Evolutionary conservation across 345 rosid species (phyloP).

Genomic region (Theobroma cacao): DNA sequence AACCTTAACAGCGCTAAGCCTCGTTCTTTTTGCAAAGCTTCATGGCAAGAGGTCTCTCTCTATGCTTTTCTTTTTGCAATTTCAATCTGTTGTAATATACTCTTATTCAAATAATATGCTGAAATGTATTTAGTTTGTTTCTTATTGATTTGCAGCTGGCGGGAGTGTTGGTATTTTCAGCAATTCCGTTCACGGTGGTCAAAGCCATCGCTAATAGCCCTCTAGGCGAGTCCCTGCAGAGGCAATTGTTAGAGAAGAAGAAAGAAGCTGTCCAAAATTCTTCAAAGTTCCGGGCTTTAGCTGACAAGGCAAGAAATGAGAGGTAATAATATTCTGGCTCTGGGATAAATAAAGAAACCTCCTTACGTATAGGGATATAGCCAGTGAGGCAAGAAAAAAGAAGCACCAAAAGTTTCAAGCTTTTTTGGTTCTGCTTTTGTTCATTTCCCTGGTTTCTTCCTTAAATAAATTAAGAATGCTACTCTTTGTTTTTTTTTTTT

Average conservation of each 20-base stretch:
- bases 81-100: neutral
- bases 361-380: neutral
- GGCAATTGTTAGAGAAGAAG: conserved; percentile 65
- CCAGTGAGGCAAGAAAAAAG: neutral
- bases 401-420: neutral
- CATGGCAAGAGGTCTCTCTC: conserved; percentile 80
- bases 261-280: conserved; percentile 57
- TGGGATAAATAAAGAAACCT: neutral
- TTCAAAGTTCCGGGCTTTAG: conserved; percentile 52
- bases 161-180: conserved; percentile 86
- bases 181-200: conserved; percentile 86
- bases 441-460: neutral
- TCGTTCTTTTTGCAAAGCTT: conserved; percentile 54
- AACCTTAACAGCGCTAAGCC: conserved; percentile 13
- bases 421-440: neutral
- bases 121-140: neutral
- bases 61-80: neutral
- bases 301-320: conserved; percentile 62
- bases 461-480: neutral
- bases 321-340: conserved; percentile 42
- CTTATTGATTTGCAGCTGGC: conserved; percentile 49
- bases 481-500: neutral
- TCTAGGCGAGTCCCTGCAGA: conserved; percentile 66
- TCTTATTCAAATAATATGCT: neutral
- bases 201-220: conserved; percentile 94